phyloP scores from a whole-genome alignment of 1,284 basidiomycete species.

The Apiotrichum siamense region DNA sequence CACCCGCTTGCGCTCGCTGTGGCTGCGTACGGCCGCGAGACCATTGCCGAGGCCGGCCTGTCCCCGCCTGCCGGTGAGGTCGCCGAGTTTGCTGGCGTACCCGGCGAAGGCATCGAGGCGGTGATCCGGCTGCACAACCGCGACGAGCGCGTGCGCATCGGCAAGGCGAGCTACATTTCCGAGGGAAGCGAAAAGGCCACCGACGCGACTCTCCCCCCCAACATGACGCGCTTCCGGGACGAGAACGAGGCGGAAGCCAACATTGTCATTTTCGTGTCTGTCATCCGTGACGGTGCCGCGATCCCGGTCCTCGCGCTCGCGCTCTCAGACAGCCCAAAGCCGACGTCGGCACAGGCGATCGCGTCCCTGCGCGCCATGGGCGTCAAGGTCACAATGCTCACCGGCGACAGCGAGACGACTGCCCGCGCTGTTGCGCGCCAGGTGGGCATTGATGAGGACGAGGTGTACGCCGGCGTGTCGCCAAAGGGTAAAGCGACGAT shows the following conservation, averaged over 20 bases:
- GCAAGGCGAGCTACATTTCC: conserved; percentile 63
- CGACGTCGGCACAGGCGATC: conserved; percentile 73
- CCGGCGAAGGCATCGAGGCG: conserved; percentile 83
- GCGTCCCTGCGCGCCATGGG: conserved; percentile 74
- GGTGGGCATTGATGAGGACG: conserved; percentile 71
- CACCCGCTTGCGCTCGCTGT: conserved; percentile 94
- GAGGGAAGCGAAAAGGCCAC: conserved; percentile 23
- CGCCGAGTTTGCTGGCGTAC: conserved; percentile 69
- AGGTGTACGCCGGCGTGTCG: conserved; percentile 82
- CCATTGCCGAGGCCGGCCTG: conserved; percentile 52
- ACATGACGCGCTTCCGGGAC: conserved; percentile 59
- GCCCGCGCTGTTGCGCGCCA: conserved; percentile 78
- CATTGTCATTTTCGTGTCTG: conserved; percentile 75
- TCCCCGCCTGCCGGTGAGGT: conserved; percentile 51
- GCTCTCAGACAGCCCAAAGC: conserved; percentile 75
- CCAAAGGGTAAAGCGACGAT: conserved; percentile 86
- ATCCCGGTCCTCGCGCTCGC: conserved; percentile 65
- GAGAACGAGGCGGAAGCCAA: conserved; percentile 66
- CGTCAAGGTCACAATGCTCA: conserved; percentile 83
- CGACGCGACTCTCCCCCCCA: conserved; percentile 51
- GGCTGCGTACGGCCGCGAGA: conserved; percentile 68
- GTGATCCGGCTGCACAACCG: conserved; percentile 51
- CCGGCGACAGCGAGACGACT: conserved; percentile 76
- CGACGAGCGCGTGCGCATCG: conserved; percentile 57
- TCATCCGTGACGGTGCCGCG: conserved; percentile 48